phyloP scores from a whole-genome alignment of 768 basidiomycete species.

The Lyophyllum decastes region DNA sequence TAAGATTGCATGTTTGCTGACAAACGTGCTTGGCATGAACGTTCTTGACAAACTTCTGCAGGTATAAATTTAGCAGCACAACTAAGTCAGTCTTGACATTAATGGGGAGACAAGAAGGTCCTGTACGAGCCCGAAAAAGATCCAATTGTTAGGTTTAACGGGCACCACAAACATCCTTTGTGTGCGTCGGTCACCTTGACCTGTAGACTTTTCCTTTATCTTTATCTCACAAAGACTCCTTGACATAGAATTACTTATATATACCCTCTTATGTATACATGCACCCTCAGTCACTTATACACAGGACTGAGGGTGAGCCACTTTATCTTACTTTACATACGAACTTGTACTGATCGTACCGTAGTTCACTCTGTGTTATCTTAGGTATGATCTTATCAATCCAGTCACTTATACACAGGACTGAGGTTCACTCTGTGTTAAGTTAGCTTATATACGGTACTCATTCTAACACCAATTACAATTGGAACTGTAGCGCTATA shows the following conservation, averaged over 20 bases:
- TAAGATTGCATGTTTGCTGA: conserved; percentile 1
- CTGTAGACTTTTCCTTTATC: no score
- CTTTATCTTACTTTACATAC: not conserved
- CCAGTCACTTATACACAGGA: not conserved
- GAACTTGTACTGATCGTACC: not conserved
- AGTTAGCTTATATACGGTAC: not conserved
- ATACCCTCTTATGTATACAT: not conserved
- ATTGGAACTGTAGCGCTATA: not conserved
- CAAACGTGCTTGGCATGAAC: conserved; percentile 12
- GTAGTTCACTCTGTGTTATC: not conserved
- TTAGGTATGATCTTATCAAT: not conserved
- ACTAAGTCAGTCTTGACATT: no score
- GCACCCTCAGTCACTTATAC: not conserved
- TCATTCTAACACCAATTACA: conserved; percentile 1
- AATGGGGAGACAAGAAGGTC: no score
- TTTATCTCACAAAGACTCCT: not conserved
- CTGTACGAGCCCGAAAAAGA: not conserved
- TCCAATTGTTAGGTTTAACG: not conserved
- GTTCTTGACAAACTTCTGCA: not conserved
- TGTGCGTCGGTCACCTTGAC: no score
- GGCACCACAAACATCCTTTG: not conserved
- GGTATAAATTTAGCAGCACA: not conserved
- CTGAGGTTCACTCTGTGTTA: not conserved
- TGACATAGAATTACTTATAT: not conserved
- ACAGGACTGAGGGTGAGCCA: not conserved